These are phyloP conservation scores for Diaporthe nobilis DNA, from an alignment of 2,329 filamentous ascomycete genomes.

Conservation along the genomic window DNA sequence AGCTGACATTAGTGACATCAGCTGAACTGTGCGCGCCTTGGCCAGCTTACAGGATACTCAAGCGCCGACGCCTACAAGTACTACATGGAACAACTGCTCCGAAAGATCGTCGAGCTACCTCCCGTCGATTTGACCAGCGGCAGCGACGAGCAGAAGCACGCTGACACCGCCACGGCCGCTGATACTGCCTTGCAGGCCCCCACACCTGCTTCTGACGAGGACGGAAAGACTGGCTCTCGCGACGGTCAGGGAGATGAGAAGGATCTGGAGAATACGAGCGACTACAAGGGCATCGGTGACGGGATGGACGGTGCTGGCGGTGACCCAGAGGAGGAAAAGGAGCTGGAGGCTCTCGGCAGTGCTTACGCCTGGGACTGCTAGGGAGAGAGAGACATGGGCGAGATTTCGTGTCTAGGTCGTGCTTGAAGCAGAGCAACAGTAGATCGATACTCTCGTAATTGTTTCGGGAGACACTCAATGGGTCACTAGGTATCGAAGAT, in stretches of 20 bases:
- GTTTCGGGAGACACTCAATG: not conserved
- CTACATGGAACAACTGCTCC: not conserved
- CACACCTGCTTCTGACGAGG: not conserved
- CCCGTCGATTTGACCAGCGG: not conserved
- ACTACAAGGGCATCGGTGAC: not conserved
- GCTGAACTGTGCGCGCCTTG: not conserved
- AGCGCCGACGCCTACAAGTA: not conserved
- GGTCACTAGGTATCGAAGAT: not conserved
- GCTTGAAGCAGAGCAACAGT: not conserved
- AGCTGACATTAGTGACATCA: not conserved
- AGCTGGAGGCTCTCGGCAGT: not conserved
- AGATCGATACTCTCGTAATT: not conserved
- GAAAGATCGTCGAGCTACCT: not conserved
- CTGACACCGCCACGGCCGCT: not conserved
- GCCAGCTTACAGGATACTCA: not conserved
- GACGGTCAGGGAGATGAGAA: not conserved
- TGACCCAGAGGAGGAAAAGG: not conserved
- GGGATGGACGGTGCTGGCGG: not conserved
- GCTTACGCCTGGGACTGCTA: not conserved
- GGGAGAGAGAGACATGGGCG: not conserved
- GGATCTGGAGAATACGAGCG: not conserved
- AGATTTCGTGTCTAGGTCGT: not conserved
- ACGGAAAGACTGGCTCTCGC: not conserved
- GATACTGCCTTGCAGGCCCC: not conserved
- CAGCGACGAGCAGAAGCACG: not conserved